Evolutionary conservation across 2,329 filamentous ascomycete species (phyloP).

Genomic region (Ophidiomyces ophidiicola): DNA sequence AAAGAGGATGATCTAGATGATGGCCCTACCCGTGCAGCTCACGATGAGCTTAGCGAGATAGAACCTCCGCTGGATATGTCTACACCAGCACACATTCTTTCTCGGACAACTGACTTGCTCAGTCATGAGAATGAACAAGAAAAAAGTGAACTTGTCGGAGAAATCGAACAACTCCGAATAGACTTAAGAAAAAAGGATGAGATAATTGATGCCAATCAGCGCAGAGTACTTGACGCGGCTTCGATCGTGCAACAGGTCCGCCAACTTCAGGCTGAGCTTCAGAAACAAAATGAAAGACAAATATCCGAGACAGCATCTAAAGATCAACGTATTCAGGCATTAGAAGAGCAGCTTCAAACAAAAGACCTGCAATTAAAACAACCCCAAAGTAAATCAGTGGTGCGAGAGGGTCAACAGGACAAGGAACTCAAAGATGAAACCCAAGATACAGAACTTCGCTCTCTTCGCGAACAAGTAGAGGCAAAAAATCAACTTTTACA

Average conservation of each 20-base stretch:
- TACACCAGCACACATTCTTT: constrained; percentile 31
- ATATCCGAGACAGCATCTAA: constrained; percentile 2
- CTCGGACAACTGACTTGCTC: constrained; percentile 18
- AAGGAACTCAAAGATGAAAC: background rate
- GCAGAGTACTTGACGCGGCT: constrained; percentile 25
- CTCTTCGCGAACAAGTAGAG: constrained; percentile 24
- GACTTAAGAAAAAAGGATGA: constrained; percentile 26
- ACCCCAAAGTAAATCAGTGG: constrained; percentile 16
- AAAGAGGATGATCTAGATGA: constrained; percentile 18
- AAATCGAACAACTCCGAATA: constrained; percentile 24
- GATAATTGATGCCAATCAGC: constrained; percentile 24
- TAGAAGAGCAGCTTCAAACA: constrained; percentile 5
- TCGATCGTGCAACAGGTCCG: constrained; percentile 30
- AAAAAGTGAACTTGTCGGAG: constrained; percentile 18
- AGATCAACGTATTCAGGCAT: constrained; percentile 11
- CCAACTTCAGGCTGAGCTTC: constrained; percentile 29
- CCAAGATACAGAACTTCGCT: constrained; percentile 12
- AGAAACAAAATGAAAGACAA: constrained; percentile 18
- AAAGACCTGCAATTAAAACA: constrained; percentile 11
- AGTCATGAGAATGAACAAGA: constrained; percentile 17
- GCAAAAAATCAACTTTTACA: constrained; percentile 27
- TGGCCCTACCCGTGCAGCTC: constrained; percentile 21
- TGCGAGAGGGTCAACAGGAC: constrained; percentile 15
- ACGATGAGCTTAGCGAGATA: constrained; percentile 32
- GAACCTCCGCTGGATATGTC: constrained; percentile 35